Evolutionary conservation across 805 yeast genomes (phyloP), one percentile per base, ranked within the genome.

Genomic region (Wickerhamomyces chaumierensis): DNA sequence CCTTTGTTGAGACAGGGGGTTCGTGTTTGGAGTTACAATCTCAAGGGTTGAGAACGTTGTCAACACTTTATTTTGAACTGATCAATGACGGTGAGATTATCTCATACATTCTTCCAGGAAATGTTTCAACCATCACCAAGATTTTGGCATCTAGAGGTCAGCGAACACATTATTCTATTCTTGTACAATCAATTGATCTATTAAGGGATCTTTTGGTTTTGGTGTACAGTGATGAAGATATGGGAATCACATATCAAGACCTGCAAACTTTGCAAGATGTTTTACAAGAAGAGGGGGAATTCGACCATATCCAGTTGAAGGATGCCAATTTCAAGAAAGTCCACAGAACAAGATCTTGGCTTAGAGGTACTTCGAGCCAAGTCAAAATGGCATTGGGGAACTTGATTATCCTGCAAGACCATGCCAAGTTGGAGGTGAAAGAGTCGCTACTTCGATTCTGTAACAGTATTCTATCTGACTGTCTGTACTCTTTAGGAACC

Each of bases 341-440:
- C 4, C 68, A 64, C 43, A 58, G 82, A 48, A 66, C 72, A 4
- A 59, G 60, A 6, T 47, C 67, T 14, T 78, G 85, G 85, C 50
- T 75, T n/a, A 60, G 52, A 13, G 76, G 69, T 0, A 74, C 81
- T 0, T 55, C 69, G 4, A 48, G 55, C 15, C 83, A 78, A 47
- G 58, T 76, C 3, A 58, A 60, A 36, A 53, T 65, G 15, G 73
- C 79, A 0, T 41, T 78, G 5, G 25, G 31, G 5, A 48, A 44
- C 35, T 42, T 49, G 34, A 50, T 45, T 20, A 47, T 45, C 16
- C 36, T 60, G 1, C 39, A 53, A 19, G 39, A 31, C 3, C 62
- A 60, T 40, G 48, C 51, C 1, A 59, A 61, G 27, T 37, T 41
- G 5, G 63, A 63, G 37, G 68, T 68, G 5, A 53, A 56, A 36